Evolutionary conservation across 192 early-diverging fungal species (phyloP), one percentile per base, ranked within the genome.

Genomic region (Pilobolus umbonatus): DNA sequence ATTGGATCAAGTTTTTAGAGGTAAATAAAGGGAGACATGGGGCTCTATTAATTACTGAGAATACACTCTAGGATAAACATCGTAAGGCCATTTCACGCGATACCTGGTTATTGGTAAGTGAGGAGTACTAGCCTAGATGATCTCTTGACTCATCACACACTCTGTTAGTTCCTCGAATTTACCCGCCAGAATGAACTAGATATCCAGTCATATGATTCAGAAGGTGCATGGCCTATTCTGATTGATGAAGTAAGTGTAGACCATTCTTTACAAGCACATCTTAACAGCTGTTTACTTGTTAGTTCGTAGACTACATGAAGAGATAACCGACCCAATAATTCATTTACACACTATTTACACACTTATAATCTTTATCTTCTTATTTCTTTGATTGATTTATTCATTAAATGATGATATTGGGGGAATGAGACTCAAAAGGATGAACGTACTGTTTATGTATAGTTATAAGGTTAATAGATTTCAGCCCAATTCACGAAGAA

Each of bases 401-500:
- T 52, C 21, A 34, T 52, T 52, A 29, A 32, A 15, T 26, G 17
- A 26, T 26, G 26, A 30, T 51, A 30, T 17, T 17, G 49, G 15
- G 29, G 8, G 48, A n/a, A 50, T 17, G 29, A 24, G 25, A 10
- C 44, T 46, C 11, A 5, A 36, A 42, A 17, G 29, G 42, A 55
- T 8, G 25, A 32, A 42, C 42, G n/a, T n/a, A n/a, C n/a, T n/a
- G n/a, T n/a, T n/a, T n/a, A n/a, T n/a, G n/a, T n/a, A n/a, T n/a
- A n/a, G n/a, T n/a, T n/a, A n/a, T n/a, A n/a, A n/a, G n/a, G n/a
- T n/a, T n/a, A n/a, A 85, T 91, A 95, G 65, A 85, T 79, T 79
- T 90, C 89, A 62, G 85, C n/a, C 83, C 65, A 95, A 65, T 71
- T 95, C 92, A 70, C 92, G 90, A 55, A 95, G 89, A 92, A 94